Conservation (phyloP, 2,329 filamentous ascomycete species). For the Xylaria sp. region DNA sequence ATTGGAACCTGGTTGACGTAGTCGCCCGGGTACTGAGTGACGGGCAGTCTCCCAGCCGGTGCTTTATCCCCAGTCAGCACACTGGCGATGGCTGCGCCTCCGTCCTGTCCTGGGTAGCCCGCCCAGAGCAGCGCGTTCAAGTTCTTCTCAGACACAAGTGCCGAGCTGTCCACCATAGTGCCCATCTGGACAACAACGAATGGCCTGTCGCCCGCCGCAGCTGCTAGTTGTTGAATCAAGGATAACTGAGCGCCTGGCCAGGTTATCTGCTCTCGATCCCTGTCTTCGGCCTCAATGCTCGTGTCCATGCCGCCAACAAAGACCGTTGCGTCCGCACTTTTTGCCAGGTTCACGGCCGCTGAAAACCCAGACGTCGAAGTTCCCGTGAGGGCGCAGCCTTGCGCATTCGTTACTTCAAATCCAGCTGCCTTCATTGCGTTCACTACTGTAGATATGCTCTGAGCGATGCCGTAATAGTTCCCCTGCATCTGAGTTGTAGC, state of each 20-base stretch:
- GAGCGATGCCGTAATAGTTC: constrained; percentile 50
- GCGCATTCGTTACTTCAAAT: constrained; percentile 32
- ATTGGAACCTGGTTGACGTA: constrained; percentile 58
- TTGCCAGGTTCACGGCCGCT: constrained; percentile 46
- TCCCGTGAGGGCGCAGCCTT: constrained; percentile 37
- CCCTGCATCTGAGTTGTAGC: constrained; percentile 63
- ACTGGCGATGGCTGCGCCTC: constrained; percentile 60
- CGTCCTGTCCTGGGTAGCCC: constrained; percentile 65
- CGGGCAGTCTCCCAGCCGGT: constrained; percentile 59
- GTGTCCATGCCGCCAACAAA: constrained; percentile 62
- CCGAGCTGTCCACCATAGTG: constrained; percentile 54
- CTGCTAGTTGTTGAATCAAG: constrained; percentile 53
- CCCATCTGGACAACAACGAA: constrained; percentile 58
- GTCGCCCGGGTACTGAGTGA: constrained; percentile 60
- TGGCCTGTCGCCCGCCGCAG: constrained; percentile 50
- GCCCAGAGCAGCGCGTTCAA: constrained; percentile 61
- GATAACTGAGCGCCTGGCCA: constrained; percentile 60
- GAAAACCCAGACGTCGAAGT: constrained; percentile 41
- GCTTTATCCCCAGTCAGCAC: constrained; percentile 56
- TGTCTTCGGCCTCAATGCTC: constrained; percentile 56
- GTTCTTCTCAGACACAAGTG: constrained; percentile 52
- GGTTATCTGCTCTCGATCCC: constrained; percentile 55
- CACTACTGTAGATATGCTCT: constrained; percentile 36
- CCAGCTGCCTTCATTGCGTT: constrained; percentile 34
- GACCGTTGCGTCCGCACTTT: constrained; percentile 56